Conservation (phyloP, 768 basidiomycete genomes). For the Atractiella rhizophila region DNA sequence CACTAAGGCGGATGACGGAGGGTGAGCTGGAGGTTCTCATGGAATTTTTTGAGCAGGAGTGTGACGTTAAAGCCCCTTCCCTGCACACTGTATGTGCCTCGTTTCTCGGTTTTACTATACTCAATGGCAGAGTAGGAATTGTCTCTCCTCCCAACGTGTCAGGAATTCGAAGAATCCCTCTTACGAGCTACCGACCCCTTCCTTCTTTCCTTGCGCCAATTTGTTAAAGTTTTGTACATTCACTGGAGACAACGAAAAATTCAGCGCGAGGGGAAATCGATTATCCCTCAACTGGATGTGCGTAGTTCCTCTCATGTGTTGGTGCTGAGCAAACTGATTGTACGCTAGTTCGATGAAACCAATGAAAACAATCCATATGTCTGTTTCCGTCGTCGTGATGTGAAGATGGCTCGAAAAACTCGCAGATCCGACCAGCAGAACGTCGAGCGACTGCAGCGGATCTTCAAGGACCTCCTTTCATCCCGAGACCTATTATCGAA, state of each 20-base stretch:
- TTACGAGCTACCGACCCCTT: conserved; percentile 25
- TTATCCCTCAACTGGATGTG: conserved; percentile 73
- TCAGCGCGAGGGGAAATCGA: conserved; percentile 52
- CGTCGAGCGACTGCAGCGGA: conserved; percentile 60
- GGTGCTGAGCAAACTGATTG: background rate
- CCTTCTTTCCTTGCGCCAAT: conserved; percentile 33
- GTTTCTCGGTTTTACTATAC: background rate
- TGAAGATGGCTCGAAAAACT: conserved; percentile 81
- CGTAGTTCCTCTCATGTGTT: conserved; percentile 27
- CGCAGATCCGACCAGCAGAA: conserved; percentile 68
- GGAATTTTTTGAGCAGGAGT: conserved; percentile 74
- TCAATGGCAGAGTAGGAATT: conserved; percentile 23
- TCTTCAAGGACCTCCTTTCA: conserved; percentile 47
- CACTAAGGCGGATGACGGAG: conserved; percentile 48
- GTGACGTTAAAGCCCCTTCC: conserved; percentile 68
- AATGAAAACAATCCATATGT: conserved; percentile 78
- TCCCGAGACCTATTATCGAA: conserved; percentile 47
- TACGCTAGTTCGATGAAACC: conserved; percentile 50
- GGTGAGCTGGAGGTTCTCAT: conserved; percentile 88
- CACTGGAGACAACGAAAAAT: conserved; percentile 72
- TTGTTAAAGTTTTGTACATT: conserved; percentile 34
- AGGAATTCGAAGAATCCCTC: conserved; percentile 17
- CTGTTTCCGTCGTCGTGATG: conserved; percentile 85
- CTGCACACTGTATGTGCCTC: conserved; percentile 50
- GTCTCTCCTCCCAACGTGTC: conserved; percentile 10